Evolutionary conservation across 352 stramenopile species (phyloP).

Genomic region (Ophiocytium majus): DNA sequence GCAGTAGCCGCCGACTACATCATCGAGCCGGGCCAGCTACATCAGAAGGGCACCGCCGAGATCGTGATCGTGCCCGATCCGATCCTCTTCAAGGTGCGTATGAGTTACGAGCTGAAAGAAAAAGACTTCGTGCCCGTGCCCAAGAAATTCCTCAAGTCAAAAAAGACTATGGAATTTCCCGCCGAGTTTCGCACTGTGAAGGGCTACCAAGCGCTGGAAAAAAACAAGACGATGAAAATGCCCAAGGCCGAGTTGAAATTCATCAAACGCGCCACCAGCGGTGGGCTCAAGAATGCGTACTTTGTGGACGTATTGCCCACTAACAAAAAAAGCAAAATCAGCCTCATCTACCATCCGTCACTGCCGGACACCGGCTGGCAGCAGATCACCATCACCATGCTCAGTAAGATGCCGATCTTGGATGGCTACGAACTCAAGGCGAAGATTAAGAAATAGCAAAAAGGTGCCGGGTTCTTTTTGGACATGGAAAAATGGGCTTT

Average conservation of each 20-base stretch:
- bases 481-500: constrained; percentile 2
- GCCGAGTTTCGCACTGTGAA: not conserved
- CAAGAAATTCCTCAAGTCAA: not conserved
- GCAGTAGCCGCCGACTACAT: not conserved
- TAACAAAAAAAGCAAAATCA: constrained; percentile 17
- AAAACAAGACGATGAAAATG: not conserved
- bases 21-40: not conserved
- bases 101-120: not conserved
- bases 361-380: not conserved
- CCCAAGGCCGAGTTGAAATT: not conserved
- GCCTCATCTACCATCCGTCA: not conserved
- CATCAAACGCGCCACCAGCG: not conserved
- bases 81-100: not conserved
- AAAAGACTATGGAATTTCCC: constrained; percentile 16
- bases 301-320: not conserved
- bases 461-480: constrained; percentile 5
- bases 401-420: not conserved
- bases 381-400: not conserved
- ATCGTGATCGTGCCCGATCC: not conserved
- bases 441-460: constrained; percentile 5
- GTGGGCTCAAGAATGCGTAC: not conserved
- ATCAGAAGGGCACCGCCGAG: not conserved
- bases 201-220: not conserved
- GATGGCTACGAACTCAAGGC: not conserved
- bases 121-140: not conserved